phyloP scores from a whole-genome alignment of 495 filamentous ascomycete genomes.

The Geoglossum glabrum region DNA sequence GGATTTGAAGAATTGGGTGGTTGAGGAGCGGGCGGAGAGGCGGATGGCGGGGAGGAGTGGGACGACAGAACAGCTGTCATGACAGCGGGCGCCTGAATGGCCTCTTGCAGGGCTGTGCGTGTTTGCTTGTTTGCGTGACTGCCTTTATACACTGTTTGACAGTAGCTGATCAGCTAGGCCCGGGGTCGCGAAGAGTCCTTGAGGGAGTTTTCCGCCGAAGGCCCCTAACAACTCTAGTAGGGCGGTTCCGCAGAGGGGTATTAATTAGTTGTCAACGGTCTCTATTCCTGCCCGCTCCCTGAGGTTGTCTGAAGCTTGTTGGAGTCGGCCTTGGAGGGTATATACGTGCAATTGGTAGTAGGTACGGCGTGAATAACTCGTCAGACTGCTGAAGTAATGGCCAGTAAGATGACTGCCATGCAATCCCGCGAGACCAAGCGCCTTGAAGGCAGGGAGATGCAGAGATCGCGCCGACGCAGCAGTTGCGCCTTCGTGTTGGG shows the following conservation, averaged over 20 bases:
- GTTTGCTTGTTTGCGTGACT: background rate
- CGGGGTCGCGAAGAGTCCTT: background rate
- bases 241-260: background rate
- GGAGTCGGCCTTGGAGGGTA: background rate
- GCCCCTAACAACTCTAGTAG: background rate
- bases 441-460: background rate
- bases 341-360: background rate
- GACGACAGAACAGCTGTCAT: background rate
- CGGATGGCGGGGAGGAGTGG: background rate
- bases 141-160: background rate
- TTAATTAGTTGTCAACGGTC: background rate
- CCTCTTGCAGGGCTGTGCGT: background rate
- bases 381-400: background rate
- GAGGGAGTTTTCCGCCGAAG: background rate
- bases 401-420: background rate
- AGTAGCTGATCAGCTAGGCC: background rate
- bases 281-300: background rate
- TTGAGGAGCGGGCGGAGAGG: background rate
- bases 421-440: background rate
- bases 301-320: background rate
- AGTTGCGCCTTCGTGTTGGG: background rate
- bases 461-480: background rate
- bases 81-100: background rate
- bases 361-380: background rate
- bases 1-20: conserved; percentile 13